Conservation (phyloP, 345 rosid species). For the Gossypium anomalum region DNA sequence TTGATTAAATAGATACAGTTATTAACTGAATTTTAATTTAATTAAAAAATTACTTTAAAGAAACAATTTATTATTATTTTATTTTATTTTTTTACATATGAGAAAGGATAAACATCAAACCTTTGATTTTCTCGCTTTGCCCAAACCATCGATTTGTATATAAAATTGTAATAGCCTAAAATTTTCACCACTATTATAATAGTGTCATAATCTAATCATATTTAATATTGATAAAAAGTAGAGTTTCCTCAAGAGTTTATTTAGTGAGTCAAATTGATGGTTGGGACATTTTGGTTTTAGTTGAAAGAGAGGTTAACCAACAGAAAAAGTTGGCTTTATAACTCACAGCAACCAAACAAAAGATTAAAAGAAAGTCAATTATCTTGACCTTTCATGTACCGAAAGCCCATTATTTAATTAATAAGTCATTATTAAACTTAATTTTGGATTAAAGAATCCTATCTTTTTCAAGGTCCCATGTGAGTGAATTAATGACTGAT, state of each 20-base stretch:
- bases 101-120: too few species aligned
- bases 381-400: conserved; percentile 14
- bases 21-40: too few species aligned
- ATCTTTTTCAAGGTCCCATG: conserved; percentile 20
- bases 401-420: conserved; percentile 7
- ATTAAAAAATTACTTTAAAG: too few species aligned
- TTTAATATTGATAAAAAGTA: too few species aligned
- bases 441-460: conserved; percentile 9
- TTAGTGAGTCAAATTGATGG: conserved; percentile 23
- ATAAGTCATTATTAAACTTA: neutral
- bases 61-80: too few species aligned
- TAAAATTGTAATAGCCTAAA: too few species aligned
- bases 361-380: conserved; percentile 24
- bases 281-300: conserved; percentile 25
- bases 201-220: too few species aligned
- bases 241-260: conserved; percentile 4
- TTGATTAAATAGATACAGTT: too few species aligned
- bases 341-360: conserved; percentile 13
- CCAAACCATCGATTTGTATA: too few species aligned
- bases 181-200: too few species aligned
- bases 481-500: neutral
- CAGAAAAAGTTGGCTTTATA: neutral
- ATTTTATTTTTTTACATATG: too few species aligned
- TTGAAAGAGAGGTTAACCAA: conserved; percentile 2
- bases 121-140: too few species aligned